Percentiles rank a stretch among this genome's conserved stretches.
These are phyloP conservation scores for Croton laevigatus DNA, from an alignment of 441 rosid genomes.

Conservation along the genomic window DNA sequence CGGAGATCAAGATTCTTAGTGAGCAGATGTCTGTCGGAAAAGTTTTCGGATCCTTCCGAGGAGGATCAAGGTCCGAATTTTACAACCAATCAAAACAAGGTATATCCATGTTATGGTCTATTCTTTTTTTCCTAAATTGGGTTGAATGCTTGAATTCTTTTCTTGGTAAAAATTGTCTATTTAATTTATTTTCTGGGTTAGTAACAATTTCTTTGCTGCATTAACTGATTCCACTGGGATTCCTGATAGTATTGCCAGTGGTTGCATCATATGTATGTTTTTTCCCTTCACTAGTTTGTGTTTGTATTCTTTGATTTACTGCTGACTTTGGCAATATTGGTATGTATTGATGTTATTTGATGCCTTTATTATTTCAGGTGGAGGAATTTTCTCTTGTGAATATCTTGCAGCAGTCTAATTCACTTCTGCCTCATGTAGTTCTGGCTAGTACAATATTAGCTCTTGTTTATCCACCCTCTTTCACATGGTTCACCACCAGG, in stretches of 20 bases:
- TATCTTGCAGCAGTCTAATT: slow-evolving; percentile 67
- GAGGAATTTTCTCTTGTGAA: slow-evolving; percentile 37
- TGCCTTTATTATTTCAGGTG: slow-evolving; percentile 31
- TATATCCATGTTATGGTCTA: slow-evolving; percentile 7
- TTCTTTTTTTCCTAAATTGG: not conserved
- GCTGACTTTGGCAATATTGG: not conserved
- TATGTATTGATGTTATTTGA: not conserved
- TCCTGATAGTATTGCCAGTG: not conserved
- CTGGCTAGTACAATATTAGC: slow-evolving; percentile 87
- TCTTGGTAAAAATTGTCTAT: not conserved
- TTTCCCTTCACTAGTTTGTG: not conserved
- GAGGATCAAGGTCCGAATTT: slow-evolving; percentile 24
- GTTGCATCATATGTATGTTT: not conserved
- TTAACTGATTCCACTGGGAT: not conserved
- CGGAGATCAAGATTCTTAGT: slow-evolving; percentile 30
- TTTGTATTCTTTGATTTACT: not conserved
- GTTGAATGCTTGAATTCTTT: not conserved
- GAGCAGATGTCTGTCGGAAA: slow-evolving; percentile 31
- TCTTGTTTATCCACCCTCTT: slow-evolving; percentile 84
- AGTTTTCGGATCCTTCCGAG: slow-evolving; percentile 36
- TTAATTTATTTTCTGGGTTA: not conserved
- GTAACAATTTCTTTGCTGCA: not conserved
- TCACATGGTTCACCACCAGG: slow-evolving; percentile 94
- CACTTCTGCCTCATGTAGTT: slow-evolving; percentile 76
- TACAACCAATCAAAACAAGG: slow-evolving; percentile 31